Conservation (phyloP, 169 alveolate species). For the Cryptosporidium ubiquitum region DNA sequence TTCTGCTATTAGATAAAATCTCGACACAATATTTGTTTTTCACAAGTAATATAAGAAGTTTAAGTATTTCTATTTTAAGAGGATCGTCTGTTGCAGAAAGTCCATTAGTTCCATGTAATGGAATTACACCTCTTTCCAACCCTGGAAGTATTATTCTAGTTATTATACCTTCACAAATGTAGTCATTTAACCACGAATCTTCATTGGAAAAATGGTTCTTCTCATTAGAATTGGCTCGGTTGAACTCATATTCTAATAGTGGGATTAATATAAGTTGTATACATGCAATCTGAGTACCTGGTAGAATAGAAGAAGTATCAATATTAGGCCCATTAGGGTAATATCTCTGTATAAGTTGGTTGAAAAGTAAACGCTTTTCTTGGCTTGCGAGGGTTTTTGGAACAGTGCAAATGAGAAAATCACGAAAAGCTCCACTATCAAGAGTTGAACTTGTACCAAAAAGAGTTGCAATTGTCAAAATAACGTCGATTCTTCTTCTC, state of each 20-base stretch:
- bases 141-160: slow-evolving; percentile 53
- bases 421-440: slow-evolving; percentile 62
- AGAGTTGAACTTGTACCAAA: slow-evolving; percentile 73
- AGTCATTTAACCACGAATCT: slow-evolving; percentile 57
- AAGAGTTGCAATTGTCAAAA: slow-evolving; percentile 69
- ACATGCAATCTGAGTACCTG: slow-evolving; percentile 70
- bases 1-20: slow-evolving; percentile 18
- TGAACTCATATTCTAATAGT: slow-evolving; percentile 47
- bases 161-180: slow-evolving; percentile 54
- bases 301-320: slow-evolving; percentile 62
- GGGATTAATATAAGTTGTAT: slow-evolving; percentile 68
- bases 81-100: slow-evolving; percentile 59
- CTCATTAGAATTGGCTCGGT: neutral
- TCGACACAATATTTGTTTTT: slow-evolving; percentile 24
- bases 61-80: slow-evolving; percentile 61
- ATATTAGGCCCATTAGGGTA: slow-evolving; percentile 63
- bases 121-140: slow-evolving; percentile 45
- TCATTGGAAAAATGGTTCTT: neutral
- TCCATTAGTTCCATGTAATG: slow-evolving; percentile 63
- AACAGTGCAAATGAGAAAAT: slow-evolving; percentile 68
- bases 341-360: slow-evolving; percentile 60
- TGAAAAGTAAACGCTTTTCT: slow-evolving; percentile 53
- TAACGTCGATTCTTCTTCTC: slow-evolving; percentile 70
- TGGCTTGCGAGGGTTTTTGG: slow-evolving; percentile 55
- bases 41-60: slow-evolving; percentile 25